These are phyloP conservation scores for Taphrina communis DNA, from an alignment of 1,139 yeast species.

Conservation along the genomic window DNA sequence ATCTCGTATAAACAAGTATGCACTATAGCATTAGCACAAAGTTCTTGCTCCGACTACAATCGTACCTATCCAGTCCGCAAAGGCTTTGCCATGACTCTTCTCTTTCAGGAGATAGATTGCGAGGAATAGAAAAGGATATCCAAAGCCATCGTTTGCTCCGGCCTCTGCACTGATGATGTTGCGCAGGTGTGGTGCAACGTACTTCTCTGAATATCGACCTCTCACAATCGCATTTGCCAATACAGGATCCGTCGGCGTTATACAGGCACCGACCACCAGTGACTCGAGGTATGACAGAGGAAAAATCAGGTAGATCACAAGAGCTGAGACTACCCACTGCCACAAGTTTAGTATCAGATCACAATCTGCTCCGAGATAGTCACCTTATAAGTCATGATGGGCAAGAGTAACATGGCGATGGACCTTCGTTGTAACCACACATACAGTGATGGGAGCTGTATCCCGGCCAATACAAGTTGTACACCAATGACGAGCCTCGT, in stretches of 20 bases:
- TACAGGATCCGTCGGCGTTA: conserved; percentile 53
- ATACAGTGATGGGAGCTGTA: conserved; percentile 56
- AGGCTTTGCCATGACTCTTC: conserved; percentile 47
- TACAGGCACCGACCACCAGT: conserved; percentile 33
- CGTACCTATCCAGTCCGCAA: conserved; percentile 54
- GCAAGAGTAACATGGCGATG: conserved; percentile 52
- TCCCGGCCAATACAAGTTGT: conserved; percentile 56
- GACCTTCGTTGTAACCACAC: conserved; percentile 51
- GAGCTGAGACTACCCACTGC: conserved; percentile 54
- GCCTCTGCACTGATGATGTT: conserved; percentile 54
- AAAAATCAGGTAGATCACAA: conserved; percentile 52
- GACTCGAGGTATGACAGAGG: conserved; percentile 46
- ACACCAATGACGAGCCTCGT: conserved; percentile 55
- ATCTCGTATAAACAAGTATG: conserved; percentile 53
- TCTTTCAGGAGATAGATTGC: conserved; percentile 51
- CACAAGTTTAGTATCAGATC: no score
- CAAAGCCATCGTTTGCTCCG: conserved; percentile 56
- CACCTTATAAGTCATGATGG: conserved; percentile 54
- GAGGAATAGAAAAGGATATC: conserved; percentile 54
- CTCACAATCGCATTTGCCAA: conserved; percentile 56
- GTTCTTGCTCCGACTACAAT: no score
- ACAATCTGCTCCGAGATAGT: no score
- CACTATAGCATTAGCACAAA: conserved; percentile 42
- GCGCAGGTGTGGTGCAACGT: conserved; percentile 50
- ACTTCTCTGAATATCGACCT: conserved; percentile 55